phyloP scores from a whole-genome alignment of 768 basidiomycete genomes.

The Auricularia auricula-judae region DNA sequence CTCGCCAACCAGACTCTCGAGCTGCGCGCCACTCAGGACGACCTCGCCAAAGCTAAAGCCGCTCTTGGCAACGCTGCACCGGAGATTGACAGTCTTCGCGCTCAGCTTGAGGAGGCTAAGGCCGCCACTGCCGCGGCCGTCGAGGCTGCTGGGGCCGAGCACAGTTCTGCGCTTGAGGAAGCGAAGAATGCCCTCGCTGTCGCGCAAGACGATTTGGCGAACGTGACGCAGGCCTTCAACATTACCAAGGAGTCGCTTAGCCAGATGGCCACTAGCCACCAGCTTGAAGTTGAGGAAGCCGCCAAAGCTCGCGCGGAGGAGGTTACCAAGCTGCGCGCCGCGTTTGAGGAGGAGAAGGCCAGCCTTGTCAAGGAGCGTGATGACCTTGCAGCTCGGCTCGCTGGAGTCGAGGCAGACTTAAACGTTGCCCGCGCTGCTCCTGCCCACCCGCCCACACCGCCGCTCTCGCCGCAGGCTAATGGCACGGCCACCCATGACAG shows the following conservation, averaged over 20 bases:
- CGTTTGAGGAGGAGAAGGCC: slow-evolving; percentile 51
- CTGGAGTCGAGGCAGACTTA: slow-evolving; percentile 71
- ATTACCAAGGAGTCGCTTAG: slow-evolving; percentile 60
- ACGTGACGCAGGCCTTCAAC: slow-evolving; percentile 52
- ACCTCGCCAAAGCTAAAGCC: slow-evolving; percentile 65
- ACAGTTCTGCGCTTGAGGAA: slow-evolving; percentile 42
- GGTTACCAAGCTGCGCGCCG: slow-evolving; percentile 45
- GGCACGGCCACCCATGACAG: slow-evolving; percentile 32
- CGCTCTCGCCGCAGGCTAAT: slow-evolving; percentile 24
- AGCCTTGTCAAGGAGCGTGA: slow-evolving; percentile 48
- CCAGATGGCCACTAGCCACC: slow-evolving; percentile 60
- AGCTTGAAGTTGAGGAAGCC: slow-evolving; percentile 63
- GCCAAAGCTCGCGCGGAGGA: slow-evolving; percentile 63
- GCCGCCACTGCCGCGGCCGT: slow-evolving; percentile 15
- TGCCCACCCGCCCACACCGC: slow-evolving; percentile 36
- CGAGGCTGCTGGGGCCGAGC: slow-evolving; percentile 29
- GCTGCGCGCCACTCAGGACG: slow-evolving; percentile 76
- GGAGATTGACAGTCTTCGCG: slow-evolving; percentile 45
- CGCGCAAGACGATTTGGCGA: slow-evolving; percentile 58
- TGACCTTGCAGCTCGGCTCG: slow-evolving; percentile 48
- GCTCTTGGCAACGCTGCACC: slow-evolving; percentile 37
- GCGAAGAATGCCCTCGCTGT: slow-evolving; percentile 47
- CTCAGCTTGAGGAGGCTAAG: slow-evolving; percentile 47
- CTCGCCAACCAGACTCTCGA: slow-evolving; percentile 53
- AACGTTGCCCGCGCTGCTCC: slow-evolving; percentile 36